Evolutionary conservation across 441 rosid species (phyloP), one percentile per base, ranked within the genome.

Genomic region (Croton laevigatus): DNA sequence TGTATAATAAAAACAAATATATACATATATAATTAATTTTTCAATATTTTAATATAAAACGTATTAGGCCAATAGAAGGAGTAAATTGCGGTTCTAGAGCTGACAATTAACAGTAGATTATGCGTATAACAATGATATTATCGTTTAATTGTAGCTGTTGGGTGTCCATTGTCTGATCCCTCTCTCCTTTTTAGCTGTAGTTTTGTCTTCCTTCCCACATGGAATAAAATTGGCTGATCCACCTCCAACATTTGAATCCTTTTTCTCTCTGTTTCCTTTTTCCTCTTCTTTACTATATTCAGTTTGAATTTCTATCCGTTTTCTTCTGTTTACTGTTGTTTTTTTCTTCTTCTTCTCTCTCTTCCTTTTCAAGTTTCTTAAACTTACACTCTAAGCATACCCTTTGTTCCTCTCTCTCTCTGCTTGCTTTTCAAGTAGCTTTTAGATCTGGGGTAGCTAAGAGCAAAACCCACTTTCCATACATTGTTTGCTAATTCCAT

Each of bases 391-490:
- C 76, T 66, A 84, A 83, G 87, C 65, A 57, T 75, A 2, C 49
- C 20, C n/a, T 45, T 19, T 46, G n/a, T 3, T 40, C 55, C n/a
- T 40, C 40, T 53, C 36, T 42, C 57, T 20, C 19, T 17, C 38
- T 17, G 10, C 23, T 68, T 45, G 4, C 38, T 42, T 73, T 69
- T 60, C 69, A 69, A 52, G 68, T 73, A 66, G 64, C 78, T 71
- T 64, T 80, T 27, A 70, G 87, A 86, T 86, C 88, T 71, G 81
- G 60, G 75, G 51, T 78, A 64, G 75, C 76, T 80, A 79, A 20
- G 65, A 75, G 78, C 45, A 49, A 79, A 77, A 62, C 69, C 71
- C 53, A 65, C 73, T 8, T 81, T 79, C 72, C 58, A 53, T 40
- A 69, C 64, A 65, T 71, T 76, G 74, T 76, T 69, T 55, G 72